Conservation (phyloP, 2,329 filamentous ascomycete species). For the Podosphaera fusca region DNA sequence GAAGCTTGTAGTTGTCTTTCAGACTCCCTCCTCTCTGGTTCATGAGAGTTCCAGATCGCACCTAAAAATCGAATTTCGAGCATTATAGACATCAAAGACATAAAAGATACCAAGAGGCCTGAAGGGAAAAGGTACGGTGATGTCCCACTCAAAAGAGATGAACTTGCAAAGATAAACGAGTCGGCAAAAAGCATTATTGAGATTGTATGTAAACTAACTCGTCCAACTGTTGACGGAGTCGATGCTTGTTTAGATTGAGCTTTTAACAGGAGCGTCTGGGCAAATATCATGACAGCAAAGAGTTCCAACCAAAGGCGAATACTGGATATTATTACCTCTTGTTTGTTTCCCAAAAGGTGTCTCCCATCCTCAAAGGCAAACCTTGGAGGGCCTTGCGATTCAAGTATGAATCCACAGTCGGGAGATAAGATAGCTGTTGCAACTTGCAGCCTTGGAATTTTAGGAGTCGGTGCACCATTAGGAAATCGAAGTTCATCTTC, state of each 20-base stretch:
- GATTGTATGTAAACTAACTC: constrained; percentile 40
- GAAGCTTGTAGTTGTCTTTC: constrained; percentile 10
- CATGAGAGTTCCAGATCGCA: constrained; percentile 37
- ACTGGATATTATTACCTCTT: constrained; percentile 31
- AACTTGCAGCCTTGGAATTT: constrained; percentile 32
- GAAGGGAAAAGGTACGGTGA: constrained; percentile 33
- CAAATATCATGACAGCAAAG: constrained; percentile 31
- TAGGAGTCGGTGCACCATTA: constrained; percentile 30
- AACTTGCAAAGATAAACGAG: constrained; percentile 31
- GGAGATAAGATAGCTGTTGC: constrained; percentile 43
- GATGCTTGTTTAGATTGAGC: constrained; percentile 41
- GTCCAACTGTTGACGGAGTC: constrained; percentile 42
- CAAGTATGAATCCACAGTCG: constrained; percentile 43
- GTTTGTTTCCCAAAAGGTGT: constrained; percentile 36
- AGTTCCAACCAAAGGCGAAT: constrained; percentile 35
- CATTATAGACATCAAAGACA: constrained; percentile 31
- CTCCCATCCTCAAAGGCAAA: constrained; percentile 26
- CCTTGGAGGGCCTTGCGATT: constrained; percentile 37
- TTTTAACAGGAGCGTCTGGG: constrained; percentile 38
- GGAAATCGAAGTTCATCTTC: constrained; percentile 40
- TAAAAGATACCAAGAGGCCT: constrained; percentile 29
- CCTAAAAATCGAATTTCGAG: constrained; percentile 34
- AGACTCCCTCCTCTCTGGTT: constrained; percentile 26
- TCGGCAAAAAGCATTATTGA: constrained; percentile 40
- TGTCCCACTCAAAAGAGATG: constrained; percentile 30